Percentiles rank a stretch among this genome's conserved stretches.
Evolutionary conservation across 805 yeast genomes (phyloP).

Genomic region (Kluyveromyces wickerhamii): DNA sequence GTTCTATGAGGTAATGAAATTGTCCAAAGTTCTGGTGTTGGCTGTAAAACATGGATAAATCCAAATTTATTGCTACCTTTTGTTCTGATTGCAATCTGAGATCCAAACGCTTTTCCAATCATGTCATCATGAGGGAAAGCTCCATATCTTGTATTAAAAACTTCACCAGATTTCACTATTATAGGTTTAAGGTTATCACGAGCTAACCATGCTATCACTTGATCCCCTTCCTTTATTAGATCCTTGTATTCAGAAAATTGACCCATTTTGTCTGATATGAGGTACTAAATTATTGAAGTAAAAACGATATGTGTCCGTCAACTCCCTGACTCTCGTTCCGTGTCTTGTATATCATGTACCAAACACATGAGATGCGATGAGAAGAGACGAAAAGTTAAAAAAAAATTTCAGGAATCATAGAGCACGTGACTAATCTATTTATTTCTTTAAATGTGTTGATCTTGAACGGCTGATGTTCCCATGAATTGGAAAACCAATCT

Average conservation of each 20-base stretch:
- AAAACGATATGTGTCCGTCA: too few species aligned
- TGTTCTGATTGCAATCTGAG: conserved; percentile 66
- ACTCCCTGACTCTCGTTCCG: too few species aligned
- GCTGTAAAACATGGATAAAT: conserved; percentile 79
- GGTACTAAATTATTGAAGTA: too few species aligned
- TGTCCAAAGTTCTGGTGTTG: conserved; percentile 95
- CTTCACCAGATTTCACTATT: conserved; percentile 47
- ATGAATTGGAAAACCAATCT: too few species aligned
- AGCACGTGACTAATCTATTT: too few species aligned
- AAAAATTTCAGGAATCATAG: too few species aligned
- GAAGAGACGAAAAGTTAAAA: too few species aligned
- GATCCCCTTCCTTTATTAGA: conserved; percentile 73
- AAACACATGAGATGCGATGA: too few species aligned
- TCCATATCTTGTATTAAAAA: conserved; percentile 82
- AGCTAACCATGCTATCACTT: conserved; percentile 79
- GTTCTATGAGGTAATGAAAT: conserved; percentile 94
- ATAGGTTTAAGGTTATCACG: conserved; percentile 75
- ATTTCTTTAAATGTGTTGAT: too few species aligned
- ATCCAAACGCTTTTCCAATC: conserved; percentile 76
- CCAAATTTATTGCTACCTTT: conserved; percentile 54
- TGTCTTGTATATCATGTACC: too few species aligned
- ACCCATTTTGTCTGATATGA: too few species aligned
- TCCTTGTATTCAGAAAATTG: conserved; percentile 52
- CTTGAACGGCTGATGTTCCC: too few species aligned
- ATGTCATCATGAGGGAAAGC: conserved; percentile 75